Percentiles rank a stretch among this genome's conserved stretches.
Conservation (phyloP, 495 filamentous ascomycete species). For the Aspergillus baeticus region DNA sequence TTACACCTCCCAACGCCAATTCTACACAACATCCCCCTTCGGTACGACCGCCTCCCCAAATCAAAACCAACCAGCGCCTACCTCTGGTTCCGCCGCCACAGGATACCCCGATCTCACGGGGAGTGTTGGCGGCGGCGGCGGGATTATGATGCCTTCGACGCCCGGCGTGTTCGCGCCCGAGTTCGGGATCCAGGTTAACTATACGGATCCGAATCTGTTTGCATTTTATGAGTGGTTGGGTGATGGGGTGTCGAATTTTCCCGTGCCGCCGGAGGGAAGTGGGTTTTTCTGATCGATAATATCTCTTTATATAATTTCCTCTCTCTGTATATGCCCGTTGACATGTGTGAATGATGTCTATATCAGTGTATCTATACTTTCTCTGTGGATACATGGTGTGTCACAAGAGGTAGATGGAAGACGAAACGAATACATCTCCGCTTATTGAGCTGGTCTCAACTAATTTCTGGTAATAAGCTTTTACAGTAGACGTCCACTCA, state of each 20-base stretch:
- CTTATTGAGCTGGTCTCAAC: not conserved
- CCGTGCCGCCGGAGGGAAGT: slow-evolving; percentile 26
- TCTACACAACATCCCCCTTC: slow-evolving; percentile 4
- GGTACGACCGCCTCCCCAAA: not conserved
- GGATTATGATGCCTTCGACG: slow-evolving; percentile 14
- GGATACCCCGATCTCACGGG: not conserved
- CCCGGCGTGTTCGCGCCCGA: slow-evolving; percentile 29
- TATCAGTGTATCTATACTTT: no score
- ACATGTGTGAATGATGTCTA: no score
- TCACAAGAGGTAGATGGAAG: not conserved
- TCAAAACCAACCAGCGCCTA: not conserved
- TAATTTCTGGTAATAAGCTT: not conserved
- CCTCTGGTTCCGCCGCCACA: not conserved
- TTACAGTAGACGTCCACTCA: no score
- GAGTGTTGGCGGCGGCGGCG: not conserved
- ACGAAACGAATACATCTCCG: not conserved
- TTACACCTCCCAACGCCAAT: slow-evolving; percentile 13
- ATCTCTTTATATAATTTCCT: not conserved
- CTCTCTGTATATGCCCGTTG: no score
- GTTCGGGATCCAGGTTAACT: slow-evolving; percentile 25
- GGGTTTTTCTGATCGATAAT: slow-evolving; percentile 14
- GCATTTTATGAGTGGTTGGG: slow-evolving; percentile 39
- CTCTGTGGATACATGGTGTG: no score
- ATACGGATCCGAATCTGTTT: slow-evolving; percentile 31
- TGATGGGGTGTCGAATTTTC: slow-evolving; percentile 36